Evolutionary conservation across 2,329 filamentous ascomycete genomes (phyloP).

Genomic region (Elsinoe australis): DNA sequence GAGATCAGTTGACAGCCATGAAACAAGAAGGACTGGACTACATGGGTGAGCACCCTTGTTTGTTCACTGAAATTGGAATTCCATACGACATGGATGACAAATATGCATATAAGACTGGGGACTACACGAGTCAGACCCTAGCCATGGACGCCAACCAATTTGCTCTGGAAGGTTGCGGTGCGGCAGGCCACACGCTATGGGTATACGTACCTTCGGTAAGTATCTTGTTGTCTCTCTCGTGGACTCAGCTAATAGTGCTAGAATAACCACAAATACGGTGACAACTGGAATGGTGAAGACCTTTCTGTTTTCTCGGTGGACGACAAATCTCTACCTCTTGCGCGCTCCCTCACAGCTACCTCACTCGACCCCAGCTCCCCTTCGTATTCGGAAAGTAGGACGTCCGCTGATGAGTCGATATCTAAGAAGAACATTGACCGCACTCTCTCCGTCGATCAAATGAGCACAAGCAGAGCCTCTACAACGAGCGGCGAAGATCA

Average conservation of each 20-base stretch:
- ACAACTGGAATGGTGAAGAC: conserved; percentile 97
- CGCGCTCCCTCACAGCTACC: conserved; percentile 46
- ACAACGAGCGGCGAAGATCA: conserved; percentile 37
- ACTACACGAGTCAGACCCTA: conserved; percentile 85
- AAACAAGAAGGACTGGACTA: conserved; percentile 79
- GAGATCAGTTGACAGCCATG: conserved; percentile 76
- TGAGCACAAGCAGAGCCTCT: conserved; percentile 27
- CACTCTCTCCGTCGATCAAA: conserved; percentile 54
- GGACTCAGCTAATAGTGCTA: conserved; percentile 5
- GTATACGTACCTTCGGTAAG: conserved; percentile 66
- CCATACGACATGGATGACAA: conserved; percentile 99
- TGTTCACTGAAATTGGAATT: conserved; percentile 94
- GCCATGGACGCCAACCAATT: conserved; percentile 96
- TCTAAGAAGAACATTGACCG: conserved; percentile 69
- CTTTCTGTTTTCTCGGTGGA: conserved; percentile 82
- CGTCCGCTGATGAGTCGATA: conserved; percentile 49
- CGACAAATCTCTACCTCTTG: conserved; percentile 55
- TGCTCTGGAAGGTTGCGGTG: conserved; percentile 72
- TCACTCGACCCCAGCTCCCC: conserved; percentile 45
- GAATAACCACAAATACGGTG: conserved; percentile 85
- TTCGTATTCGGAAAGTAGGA: conserved; percentile 48
- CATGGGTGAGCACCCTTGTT: conserved; percentile 78
- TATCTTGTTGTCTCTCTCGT: not conserved
- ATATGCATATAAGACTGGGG: conserved; percentile 87
- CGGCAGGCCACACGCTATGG: conserved; percentile 87